phyloP scores from a whole-genome alignment of 1,139 yeast species.

The Oligophagozyma castellii region DNA sequence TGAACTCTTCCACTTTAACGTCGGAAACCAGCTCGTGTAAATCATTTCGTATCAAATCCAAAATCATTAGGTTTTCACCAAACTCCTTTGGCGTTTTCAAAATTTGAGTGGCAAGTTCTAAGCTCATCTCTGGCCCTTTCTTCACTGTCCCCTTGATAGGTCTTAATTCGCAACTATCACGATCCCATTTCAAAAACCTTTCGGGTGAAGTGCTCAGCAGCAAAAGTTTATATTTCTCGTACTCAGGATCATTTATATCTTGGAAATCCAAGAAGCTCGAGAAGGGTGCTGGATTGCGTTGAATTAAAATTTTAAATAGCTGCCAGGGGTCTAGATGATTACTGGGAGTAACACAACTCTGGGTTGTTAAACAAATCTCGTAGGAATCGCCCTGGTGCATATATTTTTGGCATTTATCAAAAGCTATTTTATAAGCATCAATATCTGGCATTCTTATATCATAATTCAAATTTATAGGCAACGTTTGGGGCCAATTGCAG shows the following conservation, averaged over 20 bases:
- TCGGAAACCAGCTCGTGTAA: constrained; percentile 52
- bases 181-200: constrained; percentile 72
- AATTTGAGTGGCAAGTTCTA: constrained; percentile 46
- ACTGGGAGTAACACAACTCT: constrained; percentile 46
- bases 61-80: constrained; percentile 95
- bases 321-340: constrained; percentile 50
- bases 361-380: constrained; percentile 81
- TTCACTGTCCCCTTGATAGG: constrained; percentile 95
- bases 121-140: constrained; percentile 39
- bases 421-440: constrained; percentile 40
- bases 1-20: constrained; percentile 63
- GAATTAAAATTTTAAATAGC: constrained; percentile 57
- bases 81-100: constrained; percentile 81
- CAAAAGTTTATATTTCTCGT: constrained; percentile 23
- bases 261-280: constrained; percentile 67
- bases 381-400: constrained; percentile 81
- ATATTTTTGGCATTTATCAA: constrained; percentile 51
- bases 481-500: constrained; percentile 9
- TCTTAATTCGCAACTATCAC: constrained; percentile 53
- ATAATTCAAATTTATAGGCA: constrained; percentile 14
- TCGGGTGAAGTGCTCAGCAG: constrained; percentile 90
- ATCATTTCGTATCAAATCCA: constrained; percentile 89
- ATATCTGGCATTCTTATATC: constrained; percentile 38
- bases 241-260: constrained; percentile 29
- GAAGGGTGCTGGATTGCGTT: constrained; percentile 83